A percentile compares a stretch with the other conserved stretches of the same genome.
Evolutionary conservation across 768 basidiomycete genomes (phyloP).

Genomic region (Crucibulum laeve): DNA sequence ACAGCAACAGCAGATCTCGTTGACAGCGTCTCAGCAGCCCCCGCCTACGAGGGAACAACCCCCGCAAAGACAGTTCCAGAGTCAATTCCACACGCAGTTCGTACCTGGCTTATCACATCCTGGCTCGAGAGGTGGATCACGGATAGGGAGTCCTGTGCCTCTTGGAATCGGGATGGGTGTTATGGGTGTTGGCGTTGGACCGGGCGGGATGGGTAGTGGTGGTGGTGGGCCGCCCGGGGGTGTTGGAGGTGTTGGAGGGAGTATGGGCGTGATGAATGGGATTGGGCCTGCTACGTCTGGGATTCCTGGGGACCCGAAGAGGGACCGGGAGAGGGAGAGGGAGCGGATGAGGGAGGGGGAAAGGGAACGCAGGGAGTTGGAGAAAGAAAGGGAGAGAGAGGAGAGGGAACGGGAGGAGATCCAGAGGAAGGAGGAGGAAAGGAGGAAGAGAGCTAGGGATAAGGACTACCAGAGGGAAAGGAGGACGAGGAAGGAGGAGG

Average conservation of each 20-base stretch:
- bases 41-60: background rate
- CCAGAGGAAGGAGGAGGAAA: slow-evolving; percentile 1
- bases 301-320: background rate
- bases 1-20: no score
- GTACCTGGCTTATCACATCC: slow-evolving; percentile 14
- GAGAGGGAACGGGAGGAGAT: slow-evolving; percentile 1
- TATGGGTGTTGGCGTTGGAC: background rate
- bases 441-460: background rate
- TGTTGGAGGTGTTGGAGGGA: background rate
- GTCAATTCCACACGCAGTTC: slow-evolving; percentile 26
- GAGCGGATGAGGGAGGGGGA: slow-evolving; percentile 1
- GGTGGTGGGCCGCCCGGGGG: slow-evolving; percentile 5
- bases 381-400: slow-evolving; percentile 8
- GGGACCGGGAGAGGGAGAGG: slow-evolving; percentile 3
- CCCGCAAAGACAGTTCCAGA: slow-evolving; percentile 24
- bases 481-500: slow-evolving; percentile 8
- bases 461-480: slow-evolving; percentile 3
- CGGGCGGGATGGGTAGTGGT: slow-evolving; percentile 2
- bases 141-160: slow-evolving; percentile 14
- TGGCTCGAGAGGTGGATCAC: slow-evolving; percentile 3
- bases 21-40: background rate
- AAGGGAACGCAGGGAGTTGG: slow-evolving; percentile 3
- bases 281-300: no score
- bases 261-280: background rate
- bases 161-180: background rate